Percentiles rank a stretch among this genome's conserved stretches.
These are phyloP conservation scores for Thermothelomyces thermophilus DNA, from an alignment of 2,329 filamentous ascomycete species.

Conservation along the genomic window DNA sequence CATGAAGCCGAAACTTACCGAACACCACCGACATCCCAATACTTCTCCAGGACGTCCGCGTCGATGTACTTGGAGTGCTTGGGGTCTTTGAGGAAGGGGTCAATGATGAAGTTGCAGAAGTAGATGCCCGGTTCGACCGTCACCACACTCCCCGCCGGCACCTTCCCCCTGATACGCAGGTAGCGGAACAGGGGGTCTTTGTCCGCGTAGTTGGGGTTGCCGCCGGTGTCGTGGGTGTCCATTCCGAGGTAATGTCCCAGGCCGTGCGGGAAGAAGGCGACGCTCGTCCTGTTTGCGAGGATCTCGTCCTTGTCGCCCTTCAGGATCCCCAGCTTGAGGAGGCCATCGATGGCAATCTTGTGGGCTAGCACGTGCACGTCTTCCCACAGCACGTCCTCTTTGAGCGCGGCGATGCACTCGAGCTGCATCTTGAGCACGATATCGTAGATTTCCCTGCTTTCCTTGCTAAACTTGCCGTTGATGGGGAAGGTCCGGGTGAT, in stretches of 20 bases:
- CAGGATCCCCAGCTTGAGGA: constrained; percentile 70
- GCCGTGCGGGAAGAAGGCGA: constrained; percentile 88
- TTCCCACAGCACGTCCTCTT: constrained; percentile 71
- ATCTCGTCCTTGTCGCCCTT: constrained; percentile 64
- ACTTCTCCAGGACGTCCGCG: constrained; percentile 62
- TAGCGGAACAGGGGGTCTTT: constrained; percentile 81
- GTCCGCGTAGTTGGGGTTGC: constrained; percentile 71
- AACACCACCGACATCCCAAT: constrained; percentile 76
- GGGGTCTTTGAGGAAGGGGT: constrained; percentile 67
- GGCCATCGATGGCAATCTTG: constrained; percentile 71
- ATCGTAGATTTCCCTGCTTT: constrained; percentile 69
- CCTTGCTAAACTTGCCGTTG: constrained; percentile 59
- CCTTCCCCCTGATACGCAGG: constrained; percentile 65
- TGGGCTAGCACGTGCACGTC: constrained; percentile 76
- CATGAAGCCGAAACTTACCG: constrained; percentile 47
- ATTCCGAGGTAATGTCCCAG: constrained; percentile 87
- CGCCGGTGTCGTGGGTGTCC: constrained; percentile 85
- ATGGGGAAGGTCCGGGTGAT: constrained; percentile 85
- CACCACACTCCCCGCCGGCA: constrained; percentile 76
- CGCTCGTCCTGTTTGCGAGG: constrained; percentile 69
- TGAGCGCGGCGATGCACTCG: constrained; percentile 65
- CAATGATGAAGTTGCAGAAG: constrained; percentile 85
- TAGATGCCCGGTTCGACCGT: constrained; percentile 96
- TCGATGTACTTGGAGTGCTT: constrained; percentile 73
- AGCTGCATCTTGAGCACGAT: constrained; percentile 84